Base-by-base conservation (phyloP, 306 rosid genomes). In the Cucumis melo region DNA sequence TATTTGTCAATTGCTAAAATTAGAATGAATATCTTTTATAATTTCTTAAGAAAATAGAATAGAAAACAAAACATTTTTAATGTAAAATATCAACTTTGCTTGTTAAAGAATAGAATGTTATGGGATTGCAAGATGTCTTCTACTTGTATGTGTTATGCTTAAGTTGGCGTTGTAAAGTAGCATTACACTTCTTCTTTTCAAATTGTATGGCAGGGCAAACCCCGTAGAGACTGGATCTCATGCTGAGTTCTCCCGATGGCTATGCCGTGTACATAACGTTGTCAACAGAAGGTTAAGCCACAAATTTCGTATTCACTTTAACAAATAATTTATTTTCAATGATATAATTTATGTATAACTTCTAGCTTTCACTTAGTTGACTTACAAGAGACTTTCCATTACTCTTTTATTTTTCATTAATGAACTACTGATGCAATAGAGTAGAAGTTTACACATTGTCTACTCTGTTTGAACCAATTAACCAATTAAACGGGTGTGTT, bases 201-300 rank as follows among this genome's bases (percentile, higher is more conserved):
- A 27, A 73, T 62, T 82, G 61, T 74, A 79, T 79, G 82, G 78
- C 92, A 91, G 96, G 82, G 75, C 87, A 83, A 94, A 94, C 83
- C 98, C 98, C 55, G 96, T 90, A 74, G 87, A 85, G 75, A 82
- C 82, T 20, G 96, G 94, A 79, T 91, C 95, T 46, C 98, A 94
- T 44, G 75, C 85, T 24, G 97, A 91, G 80, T 86, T 90, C 78
- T 84, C 94, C 72, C 88, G 81, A 64, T 89, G 97, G 92, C 84
- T 91, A 65, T 93, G 97, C 73, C 90, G 87, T 79, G 97, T 88
- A 76, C 97, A 91, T 81, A 90, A 93, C 68, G 87, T 90, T 46
- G 92, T 93, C 64, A 93, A 93, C 80, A 84, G 96, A 86, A 92
- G 97, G 97, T 90, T 73, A 75, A 75, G 53, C 76, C 19, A 41